A percentile compares a stretch with the other conserved stretches of the same genome.
phyloP scores from a whole-genome alignment of 306 rosid species.

The Cajanus cajan region DNA sequence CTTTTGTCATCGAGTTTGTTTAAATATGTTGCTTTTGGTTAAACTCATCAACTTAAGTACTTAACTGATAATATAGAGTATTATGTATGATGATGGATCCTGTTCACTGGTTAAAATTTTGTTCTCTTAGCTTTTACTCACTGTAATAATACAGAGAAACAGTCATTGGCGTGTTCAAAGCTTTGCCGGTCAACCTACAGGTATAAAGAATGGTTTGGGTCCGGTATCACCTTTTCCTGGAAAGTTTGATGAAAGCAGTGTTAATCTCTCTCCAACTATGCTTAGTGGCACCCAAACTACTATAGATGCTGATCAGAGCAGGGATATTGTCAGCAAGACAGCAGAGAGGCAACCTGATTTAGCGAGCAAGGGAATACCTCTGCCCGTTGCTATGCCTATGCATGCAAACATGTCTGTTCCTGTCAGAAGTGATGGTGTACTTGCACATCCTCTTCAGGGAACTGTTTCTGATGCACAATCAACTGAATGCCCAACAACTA shows the following conservation, averaged over 20 bases:
- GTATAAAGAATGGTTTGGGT: conserved; percentile 64
- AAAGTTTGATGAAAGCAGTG: conserved; percentile 73
- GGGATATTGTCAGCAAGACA: conserved; percentile 53
- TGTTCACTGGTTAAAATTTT: conserved; percentile 20
- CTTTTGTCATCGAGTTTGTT: background rate
- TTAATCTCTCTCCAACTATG: conserved; percentile 60
- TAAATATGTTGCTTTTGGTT: background rate
- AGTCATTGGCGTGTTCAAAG: conserved; percentile 96
- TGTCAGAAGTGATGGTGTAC: conserved; percentile 63
- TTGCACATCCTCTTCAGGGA: conserved; percentile 68
- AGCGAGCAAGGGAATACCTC: conserved; percentile 56
- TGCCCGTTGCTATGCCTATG: conserved; percentile 51
- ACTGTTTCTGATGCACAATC: conserved; percentile 69
- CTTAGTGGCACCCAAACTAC: conserved; percentile 54
- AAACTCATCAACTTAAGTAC: conserved; percentile 14
- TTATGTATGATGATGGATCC: background rate
- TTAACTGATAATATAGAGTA: conserved; percentile 10
- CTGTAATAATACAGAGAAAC: conserved; percentile 70
- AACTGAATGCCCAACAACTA: conserved; percentile 54
- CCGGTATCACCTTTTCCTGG: conserved; percentile 64
- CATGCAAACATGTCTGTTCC: conserved; percentile 54
- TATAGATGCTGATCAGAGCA: conserved; percentile 56
- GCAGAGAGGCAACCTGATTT: conserved; percentile 67
- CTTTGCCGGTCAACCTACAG: conserved; percentile 68
- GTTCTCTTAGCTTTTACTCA: conserved; percentile 4